These are phyloP conservation scores for Blastobotrys muscicola DNA, from an alignment of 805 yeast species.

Conservation along the genomic window DNA sequence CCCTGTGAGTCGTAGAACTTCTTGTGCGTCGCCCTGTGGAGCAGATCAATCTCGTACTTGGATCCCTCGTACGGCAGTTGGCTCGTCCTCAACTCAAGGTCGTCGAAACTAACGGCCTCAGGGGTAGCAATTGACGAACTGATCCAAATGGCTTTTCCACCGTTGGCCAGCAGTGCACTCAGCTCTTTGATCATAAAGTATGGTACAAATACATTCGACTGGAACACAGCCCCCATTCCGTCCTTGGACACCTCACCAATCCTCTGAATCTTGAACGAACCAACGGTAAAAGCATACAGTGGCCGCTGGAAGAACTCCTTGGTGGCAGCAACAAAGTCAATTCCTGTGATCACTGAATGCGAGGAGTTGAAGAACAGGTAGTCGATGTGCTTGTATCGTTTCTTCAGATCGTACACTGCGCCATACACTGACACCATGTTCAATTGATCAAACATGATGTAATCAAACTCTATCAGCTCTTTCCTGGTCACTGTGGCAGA, in stretches of 20 bases:
- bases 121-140: conserved; percentile 77
- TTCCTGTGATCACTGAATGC: conserved; percentile 77
- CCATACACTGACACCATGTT: conserved; percentile 76
- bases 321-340: conserved; percentile 75
- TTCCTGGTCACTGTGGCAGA: conserved; percentile 31
- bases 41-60: conserved; percentile 72
- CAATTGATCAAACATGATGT: conserved; percentile 78
- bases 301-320: conserved; percentile 60
- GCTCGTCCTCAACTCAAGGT: conserved; percentile 58
- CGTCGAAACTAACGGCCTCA: conserved; percentile 60
- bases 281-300: conserved; percentile 75
- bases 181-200: conserved; percentile 70
- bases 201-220: conserved; percentile 95
- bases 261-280: conserved; percentile 75
- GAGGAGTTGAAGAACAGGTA: conserved; percentile 83
- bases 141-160: conserved; percentile 75
- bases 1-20: conserved; percentile 39
- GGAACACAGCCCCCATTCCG: conserved; percentile 79
- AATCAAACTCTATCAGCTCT: conserved; percentile 73
- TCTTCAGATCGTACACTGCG: conserved; percentile 61
- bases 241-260: conserved; percentile 69
- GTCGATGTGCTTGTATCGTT: conserved; percentile 59
- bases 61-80: conserved; percentile 83
- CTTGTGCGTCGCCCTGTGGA: conserved; percentile 64
- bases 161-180: conserved; percentile 41